A percentile compares a stretch with the other conserved stretches of the same genome.
phyloP scores from a whole-genome alignment of 176 grass and related monocot genomes.

The Avena atlantica region DNA sequence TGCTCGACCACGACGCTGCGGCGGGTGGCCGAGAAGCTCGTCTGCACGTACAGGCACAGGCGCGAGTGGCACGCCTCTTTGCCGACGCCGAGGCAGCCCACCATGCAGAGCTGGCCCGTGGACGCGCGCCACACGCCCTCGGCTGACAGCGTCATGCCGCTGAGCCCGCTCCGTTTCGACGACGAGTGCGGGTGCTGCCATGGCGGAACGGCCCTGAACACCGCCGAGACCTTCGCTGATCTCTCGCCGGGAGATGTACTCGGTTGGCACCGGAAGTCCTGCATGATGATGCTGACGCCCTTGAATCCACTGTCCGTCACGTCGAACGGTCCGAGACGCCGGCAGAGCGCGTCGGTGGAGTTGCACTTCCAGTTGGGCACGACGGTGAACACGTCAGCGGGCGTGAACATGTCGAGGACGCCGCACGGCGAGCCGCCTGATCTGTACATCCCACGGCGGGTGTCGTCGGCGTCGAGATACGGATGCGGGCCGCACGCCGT shows the following conservation, averaged over 20 bases:
- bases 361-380: slow-evolving; percentile 79
- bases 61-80: slow-evolving; percentile 55
- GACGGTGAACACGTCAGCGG: slow-evolving; percentile 56
- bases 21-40: slow-evolving; percentile 60
- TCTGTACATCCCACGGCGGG: slow-evolving; percentile 45
- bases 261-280: slow-evolving; percentile 67
- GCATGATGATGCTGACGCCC: slow-evolving; percentile 61
- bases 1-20: slow-evolving; percentile 63
- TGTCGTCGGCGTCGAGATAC: neutral
- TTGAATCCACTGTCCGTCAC: slow-evolving; percentile 54
- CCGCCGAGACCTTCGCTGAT: slow-evolving; percentile 66
- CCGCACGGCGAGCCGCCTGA: slow-evolving; percentile 59
- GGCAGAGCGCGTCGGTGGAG: slow-evolving; percentile 59
- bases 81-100: slow-evolving; percentile 68
- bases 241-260: neutral
- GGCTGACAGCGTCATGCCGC: slow-evolving; percentile 56
- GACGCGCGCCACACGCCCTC: slow-evolving; percentile 83
- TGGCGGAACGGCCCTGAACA: slow-evolving; percentile 67
- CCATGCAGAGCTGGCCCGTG: slow-evolving; percentile 86
- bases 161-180: slow-evolving; percentile 60
- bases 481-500: slow-evolving; percentile 59
- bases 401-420: slow-evolving; percentile 64
- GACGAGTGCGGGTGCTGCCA: slow-evolving; percentile 57
- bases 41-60: slow-evolving; percentile 75
- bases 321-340: slow-evolving; percentile 62